Conservation (phyloP, 2,329 filamentous ascomycete genomes). For the Cladosporium phlei region DNA sequence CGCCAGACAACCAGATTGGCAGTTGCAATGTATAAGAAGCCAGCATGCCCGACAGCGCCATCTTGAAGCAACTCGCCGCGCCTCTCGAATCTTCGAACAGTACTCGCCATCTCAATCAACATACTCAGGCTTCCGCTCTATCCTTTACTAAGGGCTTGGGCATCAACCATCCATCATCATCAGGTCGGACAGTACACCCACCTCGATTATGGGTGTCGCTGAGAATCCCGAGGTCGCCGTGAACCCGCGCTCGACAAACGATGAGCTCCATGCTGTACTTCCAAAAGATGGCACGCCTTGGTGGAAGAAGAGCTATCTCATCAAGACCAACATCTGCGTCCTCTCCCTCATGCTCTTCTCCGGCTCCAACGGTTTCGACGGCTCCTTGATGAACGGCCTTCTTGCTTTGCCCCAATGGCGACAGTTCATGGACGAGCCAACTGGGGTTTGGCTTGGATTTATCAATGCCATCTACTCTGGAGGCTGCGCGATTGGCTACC, state of each 20-base stretch:
- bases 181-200: too few relatives aligned
- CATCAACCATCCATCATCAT: background rate
- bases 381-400: slow-evolving; percentile 17
- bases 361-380: slow-evolving; percentile 19
- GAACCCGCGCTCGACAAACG: background rate
- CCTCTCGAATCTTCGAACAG: background rate
- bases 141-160: too few relatives aligned
- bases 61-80: background rate
- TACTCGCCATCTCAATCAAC: background rate
- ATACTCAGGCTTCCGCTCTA: background rate
- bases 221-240: background rate
- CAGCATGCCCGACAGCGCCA: background rate
- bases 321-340: slow-evolving; percentile 5
- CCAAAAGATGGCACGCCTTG: slow-evolving; percentile 15
- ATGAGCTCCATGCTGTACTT: background rate
- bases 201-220: background rate
- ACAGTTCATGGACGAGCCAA: background rate
- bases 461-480: slow-evolving; percentile 1
- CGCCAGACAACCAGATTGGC: background rate
- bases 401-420: slow-evolving; percentile 3
- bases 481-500: background rate
- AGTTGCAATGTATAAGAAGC: background rate
- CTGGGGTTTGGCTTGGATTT: background rate
- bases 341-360: slow-evolving; percentile 9
- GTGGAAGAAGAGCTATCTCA: slow-evolving; percentile 14